These are phyloP conservation scores for Curvularia hawaiiensis DNA, from an alignment of 2,329 filamentous ascomycete species.

Conservation along the genomic window DNA sequence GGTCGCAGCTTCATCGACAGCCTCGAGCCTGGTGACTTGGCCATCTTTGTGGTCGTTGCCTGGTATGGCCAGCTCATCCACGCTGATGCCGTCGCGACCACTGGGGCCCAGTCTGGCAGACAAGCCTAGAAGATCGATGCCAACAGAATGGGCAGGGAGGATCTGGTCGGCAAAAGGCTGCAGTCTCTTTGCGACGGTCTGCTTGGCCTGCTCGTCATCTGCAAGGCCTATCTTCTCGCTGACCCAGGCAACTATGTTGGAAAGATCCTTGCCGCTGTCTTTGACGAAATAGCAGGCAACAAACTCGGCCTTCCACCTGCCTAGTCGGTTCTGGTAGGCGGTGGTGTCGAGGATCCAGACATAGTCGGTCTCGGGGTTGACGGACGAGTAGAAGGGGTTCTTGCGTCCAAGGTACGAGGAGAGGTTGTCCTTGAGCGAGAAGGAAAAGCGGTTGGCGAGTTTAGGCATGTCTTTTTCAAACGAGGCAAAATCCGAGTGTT, in stretches of 20 bases:
- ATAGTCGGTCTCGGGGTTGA: slow-evolving; percentile 68
- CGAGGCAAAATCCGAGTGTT: slow-evolving; percentile 36
- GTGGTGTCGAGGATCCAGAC: slow-evolving; percentile 94
- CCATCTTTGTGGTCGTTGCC: slow-evolving; percentile 50
- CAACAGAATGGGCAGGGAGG: slow-evolving; percentile 70
- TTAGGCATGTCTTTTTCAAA: slow-evolving; percentile 47
- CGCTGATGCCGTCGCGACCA: slow-evolving; percentile 73
- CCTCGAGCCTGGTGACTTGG: slow-evolving; percentile 37
- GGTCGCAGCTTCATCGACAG: slow-evolving; percentile 47
- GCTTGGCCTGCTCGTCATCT: slow-evolving; percentile 55
- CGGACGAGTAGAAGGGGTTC: slow-evolving; percentile 47
- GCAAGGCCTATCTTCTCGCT: slow-evolving; percentile 70
- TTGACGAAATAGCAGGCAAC: slow-evolving; percentile 81
- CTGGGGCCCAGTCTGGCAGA: slow-evolving; percentile 66
- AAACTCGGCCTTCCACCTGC: slow-evolving; percentile 79
- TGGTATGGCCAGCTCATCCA: slow-evolving; percentile 59
- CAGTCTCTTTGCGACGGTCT: slow-evolving; percentile 69
- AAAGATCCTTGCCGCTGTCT: slow-evolving; percentile 68
- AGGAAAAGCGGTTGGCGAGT: slow-evolving; percentile 40
- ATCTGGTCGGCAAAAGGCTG: slow-evolving; percentile 80
- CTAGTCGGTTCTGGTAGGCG: slow-evolving; percentile 65
- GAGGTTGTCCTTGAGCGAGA: slow-evolving; percentile 47
- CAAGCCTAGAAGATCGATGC: slow-evolving; percentile 61
- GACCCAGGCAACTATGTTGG: slow-evolving; percentile 72
- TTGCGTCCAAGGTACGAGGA: slow-evolving; percentile 46